These are phyloP conservation scores for Lepiota subincarnata DNA, from an alignment of 768 basidiomycete species.

Conservation along the genomic window DNA sequence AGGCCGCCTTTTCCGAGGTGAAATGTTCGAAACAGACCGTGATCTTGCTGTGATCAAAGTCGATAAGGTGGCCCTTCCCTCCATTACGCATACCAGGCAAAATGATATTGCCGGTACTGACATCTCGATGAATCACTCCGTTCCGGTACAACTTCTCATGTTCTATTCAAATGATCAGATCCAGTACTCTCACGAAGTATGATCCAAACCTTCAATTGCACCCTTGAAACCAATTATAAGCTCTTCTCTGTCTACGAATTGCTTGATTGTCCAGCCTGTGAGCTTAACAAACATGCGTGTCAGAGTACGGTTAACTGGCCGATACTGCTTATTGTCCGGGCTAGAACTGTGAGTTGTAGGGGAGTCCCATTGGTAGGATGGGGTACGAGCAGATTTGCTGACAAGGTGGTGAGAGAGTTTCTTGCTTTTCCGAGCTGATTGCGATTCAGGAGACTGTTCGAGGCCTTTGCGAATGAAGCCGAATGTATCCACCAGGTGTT, in stretches of 20 bases:
- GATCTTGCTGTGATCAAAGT: slow-evolving; percentile 6
- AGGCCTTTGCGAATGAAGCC: not conserved
- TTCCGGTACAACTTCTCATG: no score
- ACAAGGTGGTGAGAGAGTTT: not conserved
- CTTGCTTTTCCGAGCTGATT: not conserved
- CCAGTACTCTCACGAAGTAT: no score
- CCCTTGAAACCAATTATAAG: not conserved
- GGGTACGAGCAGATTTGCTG: no score
- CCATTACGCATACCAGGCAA: not conserved
- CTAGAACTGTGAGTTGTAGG: not conserved
- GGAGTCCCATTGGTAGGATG: no score
- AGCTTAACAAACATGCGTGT: not conserved
- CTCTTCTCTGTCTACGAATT: not conserved
- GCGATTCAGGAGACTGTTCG: not conserved
- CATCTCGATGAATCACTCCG: not conserved
- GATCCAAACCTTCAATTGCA: no score
- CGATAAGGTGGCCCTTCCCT: not conserved
- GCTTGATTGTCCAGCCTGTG: not conserved
- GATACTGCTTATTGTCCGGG: not conserved
- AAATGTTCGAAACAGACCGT: not conserved
- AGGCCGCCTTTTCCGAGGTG: no score
- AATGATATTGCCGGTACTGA: not conserved
- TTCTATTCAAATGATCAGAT: no score
- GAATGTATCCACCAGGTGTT: not conserved
- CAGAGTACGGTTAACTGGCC: not conserved